Evolutionary conservation across 2,329 filamentous ascomycete species (phyloP), one percentile per base, ranked within the genome.

Genomic region (Cladosporium austrohemisphaericum): DNA sequence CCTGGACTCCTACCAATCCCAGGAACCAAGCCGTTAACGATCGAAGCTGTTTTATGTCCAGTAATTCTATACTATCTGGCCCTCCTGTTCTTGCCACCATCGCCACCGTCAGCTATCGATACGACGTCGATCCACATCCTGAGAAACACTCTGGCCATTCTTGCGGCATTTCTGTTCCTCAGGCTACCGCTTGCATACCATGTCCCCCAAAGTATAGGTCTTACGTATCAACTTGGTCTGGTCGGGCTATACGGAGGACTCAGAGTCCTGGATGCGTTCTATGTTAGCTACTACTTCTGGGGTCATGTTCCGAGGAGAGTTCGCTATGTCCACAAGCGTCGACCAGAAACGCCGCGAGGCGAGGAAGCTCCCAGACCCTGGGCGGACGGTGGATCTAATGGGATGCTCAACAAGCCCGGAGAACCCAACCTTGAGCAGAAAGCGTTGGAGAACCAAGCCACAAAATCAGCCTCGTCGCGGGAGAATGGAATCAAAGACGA

Each of bases 211-310:
- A 71, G 67, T 49, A 69, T 73, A 32, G 70, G 70, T n/a, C 58
- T 73, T 14, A 73, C 69, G 13, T 73, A 73, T 44, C 70, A 73
- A 47, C 66, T 73, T 13, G 67, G 68, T 4, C 65, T 73, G 5
- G 68, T 73, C 1, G 70, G 70, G 3, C 50, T 72, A 2, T 73
- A 73, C 44, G 71, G 71, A 7, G 66, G 68, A 8, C 66, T 65
- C 37, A 55, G 70, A 25, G 71, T 73, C 3, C 36, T 73, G 9
- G 70, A 73, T 51, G 68, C 65, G 8, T 73, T 73, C 60, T 72
- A 73, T 54, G 65, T 73, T 46, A 69, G 67, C 25, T 68, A 66
- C 5, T 71, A 70, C 44, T 50, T 65, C 18, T 71, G 70, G 45
- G 57, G 58, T 0, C 68, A 72, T 40, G 65, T 73, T 19, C 71